Base-by-base conservation (phyloP, 73 alveolate species). In the Breviolum minutum region DNA sequence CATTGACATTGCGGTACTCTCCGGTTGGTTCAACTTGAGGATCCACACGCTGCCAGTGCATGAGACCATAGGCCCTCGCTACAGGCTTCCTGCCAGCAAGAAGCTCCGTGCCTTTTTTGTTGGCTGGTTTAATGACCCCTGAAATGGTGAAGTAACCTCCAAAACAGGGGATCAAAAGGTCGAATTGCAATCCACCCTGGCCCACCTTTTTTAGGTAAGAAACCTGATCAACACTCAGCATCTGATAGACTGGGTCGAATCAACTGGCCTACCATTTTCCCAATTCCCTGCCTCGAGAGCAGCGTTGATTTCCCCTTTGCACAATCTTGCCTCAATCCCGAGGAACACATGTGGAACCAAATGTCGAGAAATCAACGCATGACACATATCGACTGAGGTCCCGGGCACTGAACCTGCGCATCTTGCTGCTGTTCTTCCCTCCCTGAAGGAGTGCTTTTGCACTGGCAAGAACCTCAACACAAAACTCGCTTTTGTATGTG, bases 21-120 rank as follows among this genome's bases (percentile, higher is more conserved):
- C 54, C 54, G 54, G 5, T 40, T 0, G 3, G 3, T 0, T 3
- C 0, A 40, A 40, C 54, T 82, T 30, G 40, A 68, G 95, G 6
- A 14, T n/a, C 54, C 30, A 13, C 13, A 54, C 95, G 70, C 66
- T 22, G 95, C 95, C 85, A 88, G 60, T 14, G 95, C 95, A n/a
- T 88, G 85, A 12, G 95, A 68, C 95, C 95, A 88, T 63, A 88
- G n/a, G 70, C 95, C 85, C 60, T 60, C 95, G 19, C 32, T 64
- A 70, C 95, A 69, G 64, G 95, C 95, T 32, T 88, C 95, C 95
- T 88, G 76, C 92, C 1, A 8, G 29, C 5, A 5, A 19, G 17
- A 26, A 48, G 40, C 68, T 27, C n/a, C 10, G 27, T n/a, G 61
- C 87, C 63, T 1, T 27, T 13, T 77, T 10, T 5, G n/a, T 40